phyloP scores from a whole-genome alignment of 805 yeast species.

The Ascoidea tarda region DNA sequence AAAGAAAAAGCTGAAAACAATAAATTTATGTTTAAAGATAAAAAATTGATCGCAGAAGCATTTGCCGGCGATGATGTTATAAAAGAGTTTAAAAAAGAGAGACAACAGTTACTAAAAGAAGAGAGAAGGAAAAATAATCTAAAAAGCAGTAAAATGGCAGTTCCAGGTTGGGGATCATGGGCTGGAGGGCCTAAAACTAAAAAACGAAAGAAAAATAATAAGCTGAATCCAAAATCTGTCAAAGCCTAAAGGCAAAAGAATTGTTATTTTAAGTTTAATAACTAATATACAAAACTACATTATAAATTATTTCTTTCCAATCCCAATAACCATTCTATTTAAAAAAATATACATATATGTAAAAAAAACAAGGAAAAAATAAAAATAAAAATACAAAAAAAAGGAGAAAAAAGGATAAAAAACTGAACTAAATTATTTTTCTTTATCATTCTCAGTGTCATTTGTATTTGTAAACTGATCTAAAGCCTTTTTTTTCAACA shows the following conservation, averaged over 20 bases:
- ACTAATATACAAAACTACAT: too few species aligned
- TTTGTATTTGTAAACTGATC: constrained; percentile 1
- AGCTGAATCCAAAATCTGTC: too few species aligned
- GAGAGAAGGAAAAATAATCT: constrained; percentile 23
- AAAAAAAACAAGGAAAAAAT: too few species aligned
- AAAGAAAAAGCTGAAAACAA: constrained; percentile 26
- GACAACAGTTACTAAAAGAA: constrained; percentile 45
- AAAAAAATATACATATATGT: too few species aligned
- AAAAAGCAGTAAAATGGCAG: not conserved
- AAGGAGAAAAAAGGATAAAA: too few species aligned
- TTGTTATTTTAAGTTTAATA: too few species aligned
- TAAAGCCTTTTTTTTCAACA: constrained; percentile 31
- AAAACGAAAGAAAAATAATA: not conserved
- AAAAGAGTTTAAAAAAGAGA: constrained; percentile 62
- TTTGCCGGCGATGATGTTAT: constrained; percentile 97
- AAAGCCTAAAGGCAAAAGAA: too few species aligned
- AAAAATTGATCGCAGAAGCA: constrained; percentile 75
- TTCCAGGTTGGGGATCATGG: not conserved
- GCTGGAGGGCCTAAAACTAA: not conserved
- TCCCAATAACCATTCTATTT: too few species aligned
- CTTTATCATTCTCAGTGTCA: not conserved
- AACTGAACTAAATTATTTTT: not conserved
- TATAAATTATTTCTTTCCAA: too few species aligned
- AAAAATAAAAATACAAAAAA: too few species aligned
- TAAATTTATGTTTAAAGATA: constrained; percentile 53